These are phyloP conservation scores for Rhododendron molle DNA, from an alignment of 148 eudicot species.

Conservation along the genomic window DNA sequence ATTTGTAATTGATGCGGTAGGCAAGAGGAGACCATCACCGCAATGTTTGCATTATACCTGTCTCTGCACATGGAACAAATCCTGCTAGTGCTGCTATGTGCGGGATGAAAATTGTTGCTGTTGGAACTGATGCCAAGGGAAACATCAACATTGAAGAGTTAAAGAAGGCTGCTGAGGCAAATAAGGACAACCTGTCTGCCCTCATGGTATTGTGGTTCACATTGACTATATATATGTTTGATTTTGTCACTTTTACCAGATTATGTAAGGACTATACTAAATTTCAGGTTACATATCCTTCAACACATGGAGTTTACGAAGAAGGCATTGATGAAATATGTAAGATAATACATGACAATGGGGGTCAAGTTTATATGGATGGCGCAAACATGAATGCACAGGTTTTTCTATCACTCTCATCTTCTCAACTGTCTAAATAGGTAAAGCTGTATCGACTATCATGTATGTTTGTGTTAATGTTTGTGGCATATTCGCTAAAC, in stretches of 20 bases:
- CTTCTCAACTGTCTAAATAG: not conserved
- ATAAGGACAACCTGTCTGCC: constrained; percentile 78
- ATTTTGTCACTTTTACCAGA: not conserved
- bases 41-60: constrained; percentile 95
- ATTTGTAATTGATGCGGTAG: constrained; percentile 30
- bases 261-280: constrained; percentile 3
- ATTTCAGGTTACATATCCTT: constrained; percentile 92
- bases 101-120: constrained; percentile 93
- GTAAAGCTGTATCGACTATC: not conserved
- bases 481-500: not conserved
- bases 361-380: constrained; percentile 99
- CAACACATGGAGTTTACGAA: constrained; percentile 98
- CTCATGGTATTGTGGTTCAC: constrained; percentile 63
- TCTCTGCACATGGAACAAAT: constrained; percentile 97
- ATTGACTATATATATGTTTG: not conserved
- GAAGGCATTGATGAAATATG: constrained; percentile 98
- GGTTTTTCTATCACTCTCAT: constrained; percentile 33
- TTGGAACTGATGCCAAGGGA: constrained; percentile 98
- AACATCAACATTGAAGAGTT: constrained; percentile 89
- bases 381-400: constrained; percentile 99
- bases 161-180: constrained; percentile 82
- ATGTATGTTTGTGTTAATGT: not conserved
- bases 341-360: constrained; percentile 93
- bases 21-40: constrained; percentile 97
- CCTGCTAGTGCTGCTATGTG: constrained; percentile 99